Evolutionary conservation across 1,139 yeast genomes (phyloP).

Genomic region (Waltiozyma sp.): DNA sequence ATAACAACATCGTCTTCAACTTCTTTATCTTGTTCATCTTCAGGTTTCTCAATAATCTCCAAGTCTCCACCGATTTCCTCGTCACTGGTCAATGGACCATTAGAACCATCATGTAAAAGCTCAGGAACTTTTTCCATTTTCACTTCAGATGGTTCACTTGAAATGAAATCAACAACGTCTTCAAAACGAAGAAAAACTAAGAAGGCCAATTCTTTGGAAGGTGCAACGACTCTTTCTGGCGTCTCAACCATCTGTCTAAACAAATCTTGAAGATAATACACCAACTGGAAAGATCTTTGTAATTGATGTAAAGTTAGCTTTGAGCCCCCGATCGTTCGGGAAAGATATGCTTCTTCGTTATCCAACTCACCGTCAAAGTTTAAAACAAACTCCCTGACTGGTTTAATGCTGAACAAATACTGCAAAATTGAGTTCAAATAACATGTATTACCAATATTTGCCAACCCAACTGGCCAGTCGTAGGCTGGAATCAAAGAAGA

Average conservation of each 20-base stretch:
- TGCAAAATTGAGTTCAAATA: constrained; percentile 84
- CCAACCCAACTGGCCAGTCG: constrained; percentile 82
- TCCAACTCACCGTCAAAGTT: constrained; percentile 28
- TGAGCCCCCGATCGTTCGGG: constrained; percentile 79
- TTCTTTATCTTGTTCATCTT: not conserved
- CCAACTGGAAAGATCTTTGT: constrained; percentile 70
- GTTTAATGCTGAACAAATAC: constrained; percentile 77
- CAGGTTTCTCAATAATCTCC: constrained; percentile 3
- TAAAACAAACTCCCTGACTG: constrained; percentile 60
- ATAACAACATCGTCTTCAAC: not conserved
- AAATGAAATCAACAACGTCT: constrained; percentile 49
- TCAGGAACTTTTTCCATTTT: not conserved
- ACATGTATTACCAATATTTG: constrained; percentile 92
- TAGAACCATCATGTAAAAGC: not conserved
- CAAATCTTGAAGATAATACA: constrained; percentile 56
- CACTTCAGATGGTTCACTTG: not conserved
- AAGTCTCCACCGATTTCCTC: constrained; percentile 8
- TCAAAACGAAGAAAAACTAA: constrained; percentile 75
- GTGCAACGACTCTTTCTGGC: constrained; percentile 56
- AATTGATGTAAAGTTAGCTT: constrained; percentile 64
- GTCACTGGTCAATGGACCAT: constrained; percentile 3
- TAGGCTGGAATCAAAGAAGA: constrained; percentile 48
- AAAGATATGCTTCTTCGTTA: constrained; percentile 20
- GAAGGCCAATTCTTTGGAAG: constrained; percentile 77
- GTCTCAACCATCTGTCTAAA: constrained; percentile 63